Base-by-base conservation (phyloP, 805 yeast species). In the Wickerhamiella qilinensis region DNA sequence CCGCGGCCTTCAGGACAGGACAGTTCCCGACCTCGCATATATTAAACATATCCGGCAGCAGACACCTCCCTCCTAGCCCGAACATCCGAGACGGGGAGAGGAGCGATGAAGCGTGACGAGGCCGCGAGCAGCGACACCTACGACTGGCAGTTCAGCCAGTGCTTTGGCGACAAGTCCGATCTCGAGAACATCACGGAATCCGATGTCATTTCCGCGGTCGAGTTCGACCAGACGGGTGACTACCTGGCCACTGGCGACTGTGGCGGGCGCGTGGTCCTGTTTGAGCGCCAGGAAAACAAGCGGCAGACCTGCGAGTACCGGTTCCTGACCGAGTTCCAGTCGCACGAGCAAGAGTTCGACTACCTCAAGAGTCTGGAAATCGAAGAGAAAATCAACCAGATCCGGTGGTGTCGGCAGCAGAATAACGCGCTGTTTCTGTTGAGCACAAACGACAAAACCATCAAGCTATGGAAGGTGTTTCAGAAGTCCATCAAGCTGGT, bases 81-180 rank as follows among this genome's bases (percentile, higher is more conserved):
- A n/a, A n/a, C n/a, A n/a, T n/a, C n/a, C n/a, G n/a, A n/a, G n/a
- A n/a, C n/a, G n/a, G n/a, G n/a, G n/a, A n/a, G n/a, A n/a, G n/a
- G n/a, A 29, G 17, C 21, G 7, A 30, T 30, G 30, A 36, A 30
- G n/a, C 24, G 28, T 27, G 40, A 43, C 29, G 42, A 30, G 15
- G 38, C 53, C n/a, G 51, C 44, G 35, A 46, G 48, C 37, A 50
- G 54, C 43, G 53, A 48, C 33, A 44, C 52, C 38, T 59, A 63
- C 40, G 56, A 65, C 42, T 78, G 88, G 88, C 84, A 83, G 59
- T 86, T 86, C 58, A 80, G 93, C 50, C 97, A 86, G 60, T 91
- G 99, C 59, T 91, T 91, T 68, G 99, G 99, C 46, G 98, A 91
- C 60, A 91, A 93, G 59, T 94, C 94, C 35, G 99, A 91, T 58